Evolutionary conservation across 2,329 filamentous ascomycete species (phyloP).

Genomic region (Pezicula rhizophila): DNA sequence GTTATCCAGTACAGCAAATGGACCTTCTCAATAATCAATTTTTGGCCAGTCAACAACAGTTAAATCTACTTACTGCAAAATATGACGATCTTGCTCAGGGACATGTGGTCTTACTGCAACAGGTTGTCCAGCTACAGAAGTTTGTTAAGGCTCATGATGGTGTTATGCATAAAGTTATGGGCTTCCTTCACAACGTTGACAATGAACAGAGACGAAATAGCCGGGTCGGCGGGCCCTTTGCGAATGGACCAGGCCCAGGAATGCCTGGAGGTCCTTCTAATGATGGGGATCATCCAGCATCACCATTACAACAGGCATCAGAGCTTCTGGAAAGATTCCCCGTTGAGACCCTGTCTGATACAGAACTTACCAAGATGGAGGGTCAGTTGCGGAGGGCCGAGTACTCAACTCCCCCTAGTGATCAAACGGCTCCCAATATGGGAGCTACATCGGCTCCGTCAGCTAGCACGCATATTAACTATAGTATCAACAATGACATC

Average conservation of each 20-base stretch:
- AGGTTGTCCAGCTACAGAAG: slow-evolving; percentile 55
- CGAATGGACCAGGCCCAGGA: slow-evolving; percentile 32
- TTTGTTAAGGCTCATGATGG: slow-evolving; percentile 63
- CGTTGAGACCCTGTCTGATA: slow-evolving; percentile 57
- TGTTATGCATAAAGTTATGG: slow-evolving; percentile 67
- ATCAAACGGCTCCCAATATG: slow-evolving; percentile 18
- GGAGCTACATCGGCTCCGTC: slow-evolving; percentile 41
- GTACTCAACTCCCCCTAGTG: slow-evolving; percentile 26
- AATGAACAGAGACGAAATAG: slow-evolving; percentile 55
- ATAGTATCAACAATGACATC: slow-evolving; percentile 44
- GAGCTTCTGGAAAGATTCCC: slow-evolving; percentile 61
- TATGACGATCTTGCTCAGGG: slow-evolving; percentile 70
- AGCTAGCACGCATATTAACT: slow-evolving; percentile 36
- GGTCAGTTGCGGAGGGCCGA: slow-evolving; percentile 23
- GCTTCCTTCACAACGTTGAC: slow-evolving; percentile 58
- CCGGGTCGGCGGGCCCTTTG: slow-evolving; percentile 36
- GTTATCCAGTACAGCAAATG: slow-evolving; percentile 79
- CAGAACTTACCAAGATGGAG: slow-evolving; percentile 57
- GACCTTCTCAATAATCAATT: slow-evolving; percentile 83
- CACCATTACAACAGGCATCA: slow-evolving; percentile 61
- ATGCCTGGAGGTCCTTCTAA: slow-evolving; percentile 24
- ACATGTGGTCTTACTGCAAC: slow-evolving; percentile 56
- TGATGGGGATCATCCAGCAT: slow-evolving; percentile 56
- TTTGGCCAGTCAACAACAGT: slow-evolving; percentile 84
- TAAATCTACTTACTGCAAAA: slow-evolving; percentile 79